Percentiles rank a stretch among this genome's conserved stretches.
Conservation (phyloP, 2,329 filamentous ascomycete genomes). For the Colletotrichum sp. region DNA sequence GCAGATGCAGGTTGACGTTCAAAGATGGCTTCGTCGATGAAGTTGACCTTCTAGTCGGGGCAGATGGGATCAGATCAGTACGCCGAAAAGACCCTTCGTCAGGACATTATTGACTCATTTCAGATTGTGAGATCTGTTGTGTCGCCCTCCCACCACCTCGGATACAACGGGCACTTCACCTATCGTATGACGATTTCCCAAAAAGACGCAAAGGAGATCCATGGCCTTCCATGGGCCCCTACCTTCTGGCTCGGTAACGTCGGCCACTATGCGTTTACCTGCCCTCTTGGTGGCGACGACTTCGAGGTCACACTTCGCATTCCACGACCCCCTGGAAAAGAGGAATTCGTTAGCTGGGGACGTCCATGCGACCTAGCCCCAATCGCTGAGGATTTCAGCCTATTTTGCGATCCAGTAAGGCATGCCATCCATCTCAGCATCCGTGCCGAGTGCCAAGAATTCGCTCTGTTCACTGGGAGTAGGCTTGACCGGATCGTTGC, state of each 20-base stretch:
- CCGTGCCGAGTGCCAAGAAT: not conserved
- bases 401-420: not conserved
- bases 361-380: not conserved
- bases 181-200: not conserved
- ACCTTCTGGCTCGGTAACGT: constrained; percentile 29
- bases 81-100: no score
- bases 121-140: not conserved
- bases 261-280: constrained; percentile 35
- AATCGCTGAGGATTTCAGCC: not conserved
- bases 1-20: not conserved
- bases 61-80: not conserved
- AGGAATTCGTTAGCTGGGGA: constrained; percentile 34
- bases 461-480: not conserved
- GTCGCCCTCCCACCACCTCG: not conserved
- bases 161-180: not conserved
- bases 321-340: constrained; percentile 20
- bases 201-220: not conserved
- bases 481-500: not conserved
- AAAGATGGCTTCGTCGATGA: not conserved
- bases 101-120: not conserved
- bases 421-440: not conserved
- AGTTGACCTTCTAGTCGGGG: not conserved
- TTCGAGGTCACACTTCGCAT: constrained; percentile 36
- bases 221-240: not conserved
- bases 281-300: constrained; percentile 34